Conservation (phyloP, 257 asterid genomes). For the Thymus mandschuricus region DNA sequence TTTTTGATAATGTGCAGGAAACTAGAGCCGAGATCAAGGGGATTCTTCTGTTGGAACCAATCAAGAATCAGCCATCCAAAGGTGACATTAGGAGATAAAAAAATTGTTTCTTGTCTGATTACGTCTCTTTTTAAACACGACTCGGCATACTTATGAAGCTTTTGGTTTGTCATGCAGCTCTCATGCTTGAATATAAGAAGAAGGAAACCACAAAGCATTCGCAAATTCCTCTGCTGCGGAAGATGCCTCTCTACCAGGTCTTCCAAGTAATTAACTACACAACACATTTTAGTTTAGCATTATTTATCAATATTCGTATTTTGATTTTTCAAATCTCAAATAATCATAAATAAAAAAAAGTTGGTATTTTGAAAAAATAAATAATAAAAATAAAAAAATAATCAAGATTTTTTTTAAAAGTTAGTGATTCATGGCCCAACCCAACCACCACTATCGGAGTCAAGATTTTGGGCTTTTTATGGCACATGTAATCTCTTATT, state of each 20-base stretch:
- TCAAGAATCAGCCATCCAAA: slow-evolving; percentile 55
- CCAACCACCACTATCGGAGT: not conserved
- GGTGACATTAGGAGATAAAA: slow-evolving; percentile 49
- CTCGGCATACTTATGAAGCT: not conserved
- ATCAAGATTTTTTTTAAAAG: not conserved
- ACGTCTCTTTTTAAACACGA: no score
- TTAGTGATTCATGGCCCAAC: not conserved
- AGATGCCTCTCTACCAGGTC: slow-evolving; percentile 68
- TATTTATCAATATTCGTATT: not conserved
- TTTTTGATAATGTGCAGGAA: slow-evolving; percentile 50
- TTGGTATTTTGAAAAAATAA: not conserved
- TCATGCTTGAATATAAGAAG: slow-evolving; percentile 60
- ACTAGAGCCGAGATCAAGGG: slow-evolving; percentile 84
- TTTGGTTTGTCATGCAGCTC: slow-evolving; percentile 49
- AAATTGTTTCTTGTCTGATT: not conserved
- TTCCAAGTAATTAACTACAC: slow-evolving; percentile 31
- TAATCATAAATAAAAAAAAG: no score
- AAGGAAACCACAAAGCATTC: slow-evolving; percentile 57
- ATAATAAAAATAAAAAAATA: not conserved
- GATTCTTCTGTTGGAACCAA: slow-evolving; percentile 81
- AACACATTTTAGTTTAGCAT: not conserved
- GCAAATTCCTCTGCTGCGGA: slow-evolving; percentile 75
- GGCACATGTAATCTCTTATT: not conserved
- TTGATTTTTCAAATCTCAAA: not conserved
- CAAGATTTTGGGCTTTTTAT: not conserved